A percentile compares a stretch with the other conserved stretches of the same genome.
phyloP scores from a whole-genome alignment of 495 filamentous ascomycete genomes.

The Penicillium samsonianum region DNA sequence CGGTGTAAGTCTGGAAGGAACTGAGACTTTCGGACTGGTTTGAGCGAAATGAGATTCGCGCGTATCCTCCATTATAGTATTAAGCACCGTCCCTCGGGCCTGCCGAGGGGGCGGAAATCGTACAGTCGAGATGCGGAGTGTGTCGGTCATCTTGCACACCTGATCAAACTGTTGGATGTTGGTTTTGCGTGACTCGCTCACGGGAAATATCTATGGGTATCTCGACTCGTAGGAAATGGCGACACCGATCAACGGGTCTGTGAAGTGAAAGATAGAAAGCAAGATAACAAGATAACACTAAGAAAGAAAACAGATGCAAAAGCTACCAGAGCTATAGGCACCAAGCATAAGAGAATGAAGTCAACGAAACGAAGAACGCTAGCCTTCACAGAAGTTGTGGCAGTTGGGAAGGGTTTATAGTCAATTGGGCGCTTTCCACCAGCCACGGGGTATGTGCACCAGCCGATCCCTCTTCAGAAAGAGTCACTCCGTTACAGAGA shows the following conservation, averaged over 20 bases:
- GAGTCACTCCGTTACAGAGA: conserved; percentile 30
- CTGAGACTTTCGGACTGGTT: conserved; percentile 14
- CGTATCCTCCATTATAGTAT: conserved; percentile 82
- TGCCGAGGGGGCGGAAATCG: conserved; percentile 64
- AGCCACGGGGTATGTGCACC: conserved; percentile 18
- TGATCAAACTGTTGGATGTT: conserved; percentile 23
- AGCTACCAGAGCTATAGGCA: conserved; percentile 16
- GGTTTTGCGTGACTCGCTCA: conserved; percentile 20
- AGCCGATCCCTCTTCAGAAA: conserved; percentile 21
- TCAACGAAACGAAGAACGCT: conserved; percentile 31
- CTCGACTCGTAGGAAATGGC: conserved; percentile 30
- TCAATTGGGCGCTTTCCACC: conserved; percentile 17
- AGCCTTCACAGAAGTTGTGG: conserved; percentile 14
- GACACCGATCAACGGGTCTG: conserved; percentile 50
- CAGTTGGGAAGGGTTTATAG: conserved; percentile 29
- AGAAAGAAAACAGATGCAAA: conserved; percentile 14
- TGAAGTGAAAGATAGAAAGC: conserved; percentile 22
- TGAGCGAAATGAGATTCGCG: conserved; percentile 35
- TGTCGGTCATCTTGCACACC: conserved; percentile 57
- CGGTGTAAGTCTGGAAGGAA: conserved; percentile 8
- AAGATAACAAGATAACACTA: conserved; percentile 25
- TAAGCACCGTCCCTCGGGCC: conserved; percentile 71
- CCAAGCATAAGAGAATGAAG: conserved; percentile 2
- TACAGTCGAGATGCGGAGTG: conserved; percentile 57
- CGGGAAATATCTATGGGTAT: conserved; percentile 40